A percentile compares a stretch with the other conserved stretches of the same genome.
Evolutionary conservation across 2,329 filamentous ascomycete genomes (phyloP).

Genomic region (Fusarium virguliforme): DNA sequence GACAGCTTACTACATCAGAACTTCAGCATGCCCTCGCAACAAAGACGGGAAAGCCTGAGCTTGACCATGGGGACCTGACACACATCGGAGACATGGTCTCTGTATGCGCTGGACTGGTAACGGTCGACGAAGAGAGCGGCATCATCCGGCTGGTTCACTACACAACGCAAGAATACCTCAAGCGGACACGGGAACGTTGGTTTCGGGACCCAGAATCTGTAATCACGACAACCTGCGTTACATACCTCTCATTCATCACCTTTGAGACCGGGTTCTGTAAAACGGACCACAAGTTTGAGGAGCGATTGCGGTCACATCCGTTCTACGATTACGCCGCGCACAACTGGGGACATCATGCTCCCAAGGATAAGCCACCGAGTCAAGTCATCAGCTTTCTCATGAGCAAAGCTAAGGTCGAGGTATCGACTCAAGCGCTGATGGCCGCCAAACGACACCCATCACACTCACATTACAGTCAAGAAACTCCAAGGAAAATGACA

Average conservation of each 20-base stretch:
- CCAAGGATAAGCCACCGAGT: constrained; percentile 18
- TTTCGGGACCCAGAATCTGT: background rate
- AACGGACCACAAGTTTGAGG: constrained; percentile 41
- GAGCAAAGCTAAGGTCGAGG: constrained; percentile 28
- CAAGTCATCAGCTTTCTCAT: constrained; percentile 40
- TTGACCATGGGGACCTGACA: constrained; percentile 58
- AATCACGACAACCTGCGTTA: background rate
- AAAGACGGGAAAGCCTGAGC: constrained; percentile 41
- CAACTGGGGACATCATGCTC: constrained; percentile 57
- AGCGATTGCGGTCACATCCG: constrained; percentile 45
- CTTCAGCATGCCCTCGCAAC: constrained; percentile 62
- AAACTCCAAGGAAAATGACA: constrained; percentile 32
- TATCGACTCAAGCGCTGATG: too few relatives aligned
- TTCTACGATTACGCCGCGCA: constrained; percentile 54
- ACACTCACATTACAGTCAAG: constrained; percentile 21
- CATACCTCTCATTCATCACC: background rate
- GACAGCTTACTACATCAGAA: constrained; percentile 55
- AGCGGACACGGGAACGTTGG: background rate
- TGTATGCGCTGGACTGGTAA: constrained; percentile 61
- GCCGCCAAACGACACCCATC: too few relatives aligned
- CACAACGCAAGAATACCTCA: constrained; percentile 61
- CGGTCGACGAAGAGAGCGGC: constrained; percentile 56
- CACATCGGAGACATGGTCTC: constrained; percentile 55
- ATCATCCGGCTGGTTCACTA: constrained; percentile 63
- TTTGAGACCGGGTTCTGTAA: constrained; percentile 27